Conservation (phyloP, 2,329 filamentous ascomycete species). For the Neurospora sp. region DNA sequence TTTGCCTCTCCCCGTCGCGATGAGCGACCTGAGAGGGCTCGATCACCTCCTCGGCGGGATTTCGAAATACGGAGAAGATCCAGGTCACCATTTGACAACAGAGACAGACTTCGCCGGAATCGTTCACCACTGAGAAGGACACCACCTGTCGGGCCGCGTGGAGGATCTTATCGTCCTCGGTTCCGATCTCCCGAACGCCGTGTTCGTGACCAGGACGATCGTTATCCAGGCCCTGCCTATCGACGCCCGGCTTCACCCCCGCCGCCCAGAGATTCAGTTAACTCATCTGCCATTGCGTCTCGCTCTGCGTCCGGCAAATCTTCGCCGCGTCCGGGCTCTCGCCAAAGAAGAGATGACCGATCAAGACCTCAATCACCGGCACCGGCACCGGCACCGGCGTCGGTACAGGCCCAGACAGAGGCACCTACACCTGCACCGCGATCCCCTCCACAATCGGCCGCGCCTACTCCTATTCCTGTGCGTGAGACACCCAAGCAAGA, state of each 20-base stretch:
- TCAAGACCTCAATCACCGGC: conserved; percentile 37
- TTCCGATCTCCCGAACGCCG: conserved; percentile 42
- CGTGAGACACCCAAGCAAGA: conserved; percentile 10
- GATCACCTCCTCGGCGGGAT: conserved; percentile 21
- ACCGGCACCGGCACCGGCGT: conserved; percentile 17
- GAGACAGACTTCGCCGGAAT: conserved; percentile 32
- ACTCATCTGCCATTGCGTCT: conserved; percentile 41
- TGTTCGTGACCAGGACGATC: conserved; percentile 35
- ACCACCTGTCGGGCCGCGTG: conserved; percentile 27
- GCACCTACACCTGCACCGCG: conserved; percentile 8
- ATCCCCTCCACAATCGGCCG: conserved; percentile 12
- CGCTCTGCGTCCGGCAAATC: conserved; percentile 40
- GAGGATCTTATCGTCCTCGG: conserved; percentile 39
- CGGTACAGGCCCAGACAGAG: conserved; percentile 6
- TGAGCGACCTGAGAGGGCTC: conserved; percentile 24
- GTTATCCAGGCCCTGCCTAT: conserved; percentile 27
- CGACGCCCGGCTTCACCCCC: conserved; percentile 34
- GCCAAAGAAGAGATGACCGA: conserved; percentile 33
- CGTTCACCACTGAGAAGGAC: conserved; percentile 29
- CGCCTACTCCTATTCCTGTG: not conserved
- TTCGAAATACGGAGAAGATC: conserved; percentile 33
- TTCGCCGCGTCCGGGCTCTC: conserved; percentile 40
- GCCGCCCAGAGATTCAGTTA: conserved; percentile 35
- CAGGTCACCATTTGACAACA: conserved; percentile 39
- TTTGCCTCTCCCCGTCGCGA: conserved; percentile 32